Base-by-base conservation (phyloP, 768 basidiomycete species). In the Crepidotus variabilis region DNA sequence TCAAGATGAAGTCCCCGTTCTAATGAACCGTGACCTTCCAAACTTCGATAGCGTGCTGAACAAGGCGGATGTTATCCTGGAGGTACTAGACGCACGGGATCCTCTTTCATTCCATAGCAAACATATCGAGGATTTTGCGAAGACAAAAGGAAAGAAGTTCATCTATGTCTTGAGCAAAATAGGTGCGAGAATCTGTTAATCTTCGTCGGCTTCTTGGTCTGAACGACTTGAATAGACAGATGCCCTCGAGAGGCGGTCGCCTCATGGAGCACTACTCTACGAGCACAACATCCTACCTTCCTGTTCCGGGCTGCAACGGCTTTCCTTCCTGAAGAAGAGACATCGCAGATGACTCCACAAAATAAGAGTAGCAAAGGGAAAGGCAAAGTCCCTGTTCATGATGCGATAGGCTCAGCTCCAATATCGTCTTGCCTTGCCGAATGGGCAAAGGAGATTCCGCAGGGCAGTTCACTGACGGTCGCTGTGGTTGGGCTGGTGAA, bases 401-500 rank as follows among this genome's bases (percentile, higher is more conserved):
- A 94, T 68, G 88, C 82, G 0, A 63, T 87, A 20, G 91, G 91
- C 36, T 69, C 73, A 2, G 82, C 80, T 43, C 69, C 78, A 6
- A 63, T 90, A 13, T 74, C 83, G 50, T 60, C 75, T 11, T 72
- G 72, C 49, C 75, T 94, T 5, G 68, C 70, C 9, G 65, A 72
- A 36, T 76, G 77, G 72, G 79, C 82, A 2, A 64, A 71, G 47
- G 71, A 77, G 56, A 84, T 84, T 62, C 64, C 71, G 11, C 71
- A 71, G 2, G 76, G 78, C 11, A 73, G 76, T 52, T 79, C 82
- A 1, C 71, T 94, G 10, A 73, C 78, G 22, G 84, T 93, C 51
- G 91, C 90, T 33, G 82, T 96, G 18, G 85, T 91, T 57, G 94
- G 94, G n/a, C 70, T 90, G 22, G 81, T 90, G 0, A 94, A 93